Conservation (phyloP, 345 rosid species). For the Lenwebbia sp. region DNA sequence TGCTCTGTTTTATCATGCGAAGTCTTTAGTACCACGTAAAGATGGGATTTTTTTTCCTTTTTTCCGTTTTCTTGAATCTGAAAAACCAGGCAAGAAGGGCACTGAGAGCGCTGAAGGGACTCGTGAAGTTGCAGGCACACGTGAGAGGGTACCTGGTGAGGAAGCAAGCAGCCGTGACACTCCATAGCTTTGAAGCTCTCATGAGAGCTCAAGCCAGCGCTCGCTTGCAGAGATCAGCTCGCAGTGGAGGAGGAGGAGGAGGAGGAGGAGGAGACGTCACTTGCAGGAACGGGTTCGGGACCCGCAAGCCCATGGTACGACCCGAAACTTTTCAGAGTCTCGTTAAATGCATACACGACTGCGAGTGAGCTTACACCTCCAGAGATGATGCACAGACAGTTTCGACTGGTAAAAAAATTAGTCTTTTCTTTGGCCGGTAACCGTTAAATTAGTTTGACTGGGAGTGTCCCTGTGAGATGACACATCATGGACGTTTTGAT, state of each 20-base stretch:
- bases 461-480: not conserved
- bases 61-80: not conserved
- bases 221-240: constrained; percentile 33
- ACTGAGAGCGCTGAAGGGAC: constrained; percentile 58
- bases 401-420: not conserved
- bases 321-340: not conserved
- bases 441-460: not conserved
- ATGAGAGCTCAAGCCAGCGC: constrained; percentile 59
- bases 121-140: constrained; percentile 77
- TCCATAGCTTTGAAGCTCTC: constrained; percentile 66
- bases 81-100: constrained; percentile 65
- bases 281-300: not conserved
- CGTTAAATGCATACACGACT: not conserved
- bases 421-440: not conserved
- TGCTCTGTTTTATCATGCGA: not conserved
- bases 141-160: constrained; percentile 73
- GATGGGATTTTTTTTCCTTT: not conserved
- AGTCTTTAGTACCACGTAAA: not conserved
- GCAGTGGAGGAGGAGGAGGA: not conserved
- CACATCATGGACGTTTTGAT: not conserved
- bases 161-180: constrained; percentile 52
- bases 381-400: not conserved
- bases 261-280: not conserved
- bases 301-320: not conserved
- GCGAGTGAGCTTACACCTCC: not conserved